Evolutionary conservation across 805 yeast genomes (phyloP), one percentile per base, ranked within the genome.

Genomic region (Dipodascus albidus): DNA sequence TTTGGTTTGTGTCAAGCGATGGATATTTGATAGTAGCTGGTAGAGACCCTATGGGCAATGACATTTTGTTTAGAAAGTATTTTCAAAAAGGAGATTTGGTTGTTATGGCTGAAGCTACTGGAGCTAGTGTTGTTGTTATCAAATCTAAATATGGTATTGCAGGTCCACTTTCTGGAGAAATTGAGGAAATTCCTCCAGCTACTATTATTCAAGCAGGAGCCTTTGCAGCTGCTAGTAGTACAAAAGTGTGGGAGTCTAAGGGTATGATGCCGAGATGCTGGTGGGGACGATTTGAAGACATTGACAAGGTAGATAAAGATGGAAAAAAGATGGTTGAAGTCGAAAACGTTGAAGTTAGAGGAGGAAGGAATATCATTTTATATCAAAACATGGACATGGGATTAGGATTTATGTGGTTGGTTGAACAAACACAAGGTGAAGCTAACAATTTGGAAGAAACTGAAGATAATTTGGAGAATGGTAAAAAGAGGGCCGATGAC

Each of bases 371-470:
- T 19, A 77, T 71, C 58, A 70, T 90, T 59, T 82, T 72, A 1
- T 87, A 96, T 2, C 76, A 83, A n/a, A 95, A 83, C 59, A 66
- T 90, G 61, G 88, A 82, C 1, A 85, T 93, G 93, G 99, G 99
- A 0, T 74, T 90, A 60, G 96, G 86, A 0, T 75, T 93, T 52
- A 62, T 87, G 54, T 87, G 95, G 85, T 70, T 82, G 1, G 72
- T 80, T 1, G 48, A 44, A 31, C 53, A 35, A 15, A 62, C 58
- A 3, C 62, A 51, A 20, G 50, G 52, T 17, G 59, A 55, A n/a
- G 54, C 20, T 51, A 65, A 57, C 47, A 50, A 59, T 2, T 64
- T 60, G n/a, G n/a, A n/a, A 21, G 62, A 57, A 8, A 63, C 61
- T 22, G 65, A 60, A 35, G 66, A 62, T 27, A 58, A 60, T 48